Percentiles rank a stretch among this genome's conserved stretches.
phyloP scores from a whole-genome alignment of 306 rosid genomes.

The Castanopsis chinensis region DNA sequence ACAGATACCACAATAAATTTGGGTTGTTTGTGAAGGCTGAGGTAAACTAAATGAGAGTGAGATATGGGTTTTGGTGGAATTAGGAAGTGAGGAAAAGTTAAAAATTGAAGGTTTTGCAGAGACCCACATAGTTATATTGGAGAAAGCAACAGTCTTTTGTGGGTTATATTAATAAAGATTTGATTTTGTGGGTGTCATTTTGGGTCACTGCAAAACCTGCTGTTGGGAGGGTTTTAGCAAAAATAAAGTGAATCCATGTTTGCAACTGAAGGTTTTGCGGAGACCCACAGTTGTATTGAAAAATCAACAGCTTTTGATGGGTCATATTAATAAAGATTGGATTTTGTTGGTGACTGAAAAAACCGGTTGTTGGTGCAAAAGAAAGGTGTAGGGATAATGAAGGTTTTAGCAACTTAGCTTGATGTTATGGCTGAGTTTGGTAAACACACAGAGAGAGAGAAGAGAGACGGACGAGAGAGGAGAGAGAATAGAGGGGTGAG shows the following conservation, averaged over 20 bases:
- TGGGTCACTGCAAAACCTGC: background rate
- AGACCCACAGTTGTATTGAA: too few species aligned
- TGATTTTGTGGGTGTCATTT: background rate
- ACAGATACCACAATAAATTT: conserved; percentile 45
- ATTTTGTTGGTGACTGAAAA: too few species aligned
- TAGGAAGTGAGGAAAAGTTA: background rate
- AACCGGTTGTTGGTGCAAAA: background rate
- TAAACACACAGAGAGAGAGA: too few species aligned
- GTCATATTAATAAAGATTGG: too few species aligned
- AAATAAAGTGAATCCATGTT: too few species aligned
- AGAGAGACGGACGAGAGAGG: too few species aligned
- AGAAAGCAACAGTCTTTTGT: conserved; percentile 20
- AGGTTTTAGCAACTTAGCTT: background rate
- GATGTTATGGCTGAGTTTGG: background rate
- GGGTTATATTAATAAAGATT: background rate
- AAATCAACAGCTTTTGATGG: too few species aligned
- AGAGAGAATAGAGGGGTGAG: too few species aligned
- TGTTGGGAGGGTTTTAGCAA: background rate
- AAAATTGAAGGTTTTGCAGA: conserved; percentile 32
- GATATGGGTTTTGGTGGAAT: conserved; percentile 19
- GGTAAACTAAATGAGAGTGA: background rate
- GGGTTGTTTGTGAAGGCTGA: background rate
- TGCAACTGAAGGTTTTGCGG: too few species aligned
- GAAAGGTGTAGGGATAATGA: background rate
- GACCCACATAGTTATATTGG: conserved; percentile 7